Evolutionary conservation across 2,329 filamentous ascomycete species (phyloP), one percentile per base, ranked within the genome.

Genomic region (Penicillium hesseltinei): DNA sequence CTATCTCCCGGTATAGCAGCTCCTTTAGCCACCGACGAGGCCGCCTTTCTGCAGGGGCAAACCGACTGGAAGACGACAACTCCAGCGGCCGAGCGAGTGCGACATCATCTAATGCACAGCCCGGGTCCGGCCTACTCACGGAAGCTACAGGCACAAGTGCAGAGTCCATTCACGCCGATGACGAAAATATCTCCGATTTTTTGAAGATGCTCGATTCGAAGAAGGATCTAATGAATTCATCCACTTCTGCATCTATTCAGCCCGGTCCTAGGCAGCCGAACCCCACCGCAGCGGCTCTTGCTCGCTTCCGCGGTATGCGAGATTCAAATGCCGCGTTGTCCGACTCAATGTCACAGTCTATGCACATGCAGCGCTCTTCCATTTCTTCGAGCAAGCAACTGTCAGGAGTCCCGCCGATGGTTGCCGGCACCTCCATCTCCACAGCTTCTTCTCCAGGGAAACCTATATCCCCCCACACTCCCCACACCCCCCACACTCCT

Each of bases 161-260:
- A 2, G 87, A 84, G 31, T 88, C 71, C 80, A 87, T 81, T 80
- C 90, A 69, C 80, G 90, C 88, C 0, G 93, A 97, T 65, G 92
- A 96, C 67, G 91, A 96, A 66, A 92, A 94, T 62, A 96, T 99
- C 40, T 91, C 90, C 0, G 92, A 95, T 51, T 99, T 97, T 66
- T 78, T 99, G 60, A 95, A 95, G 68, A 83, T 91, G 60, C 81
- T 99, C 7, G 93, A 97, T 59, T 88, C 86, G 66, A 90, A 90
- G 71, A 96, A 92, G 74, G 93, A 92, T 73, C 90, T 97, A 56
- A 87, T 92, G 61, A 79, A 81, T 46, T 81, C 84, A 17, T 87
- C 83, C 65, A 86, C 84, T 60, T 74, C 77, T 36, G 73, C 76
- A 19, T 73, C 79, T 9, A 82, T 85, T 9, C 88, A 92, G 62